Conservation (phyloP, 2,329 filamentous ascomycete genomes). For the Thyridium curvatum region DNA sequence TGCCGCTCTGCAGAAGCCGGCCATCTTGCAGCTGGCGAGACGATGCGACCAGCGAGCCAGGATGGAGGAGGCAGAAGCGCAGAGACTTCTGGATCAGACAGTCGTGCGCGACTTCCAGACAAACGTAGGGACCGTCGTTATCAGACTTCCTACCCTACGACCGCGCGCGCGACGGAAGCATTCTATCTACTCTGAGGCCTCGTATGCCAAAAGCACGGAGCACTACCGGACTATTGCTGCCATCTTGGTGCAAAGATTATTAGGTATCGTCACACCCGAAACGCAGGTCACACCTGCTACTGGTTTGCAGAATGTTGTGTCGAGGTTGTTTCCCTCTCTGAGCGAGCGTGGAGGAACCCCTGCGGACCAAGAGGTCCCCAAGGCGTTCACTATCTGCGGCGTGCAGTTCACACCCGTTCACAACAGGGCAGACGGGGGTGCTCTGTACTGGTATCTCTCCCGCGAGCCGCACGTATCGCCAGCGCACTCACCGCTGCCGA, state of each 20-base stretch:
- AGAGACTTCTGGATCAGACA: conserved; percentile 39
- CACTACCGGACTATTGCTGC: conserved; percentile 38
- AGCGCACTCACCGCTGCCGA: conserved; percentile 27
- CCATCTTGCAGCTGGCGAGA: conserved; percentile 55
- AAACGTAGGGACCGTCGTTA: conserved; percentile 39
- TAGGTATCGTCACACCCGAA: conserved; percentile 45
- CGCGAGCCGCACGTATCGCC: conserved; percentile 38
- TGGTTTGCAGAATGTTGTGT: conserved; percentile 37
- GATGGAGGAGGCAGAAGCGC: conserved; percentile 43
- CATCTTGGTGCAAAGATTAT: conserved; percentile 38
- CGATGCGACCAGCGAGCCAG: conserved; percentile 38
- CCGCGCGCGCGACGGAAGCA: conserved; percentile 10
- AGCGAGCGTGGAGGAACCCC: not conserved
- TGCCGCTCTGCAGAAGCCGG: conserved; percentile 57
- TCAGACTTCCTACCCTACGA: conserved; percentile 34
- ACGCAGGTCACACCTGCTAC: conserved; percentile 31
- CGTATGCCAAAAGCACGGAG: conserved; percentile 18
- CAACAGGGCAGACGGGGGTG: conserved; percentile 5
- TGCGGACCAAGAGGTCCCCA: conserved; percentile 7
- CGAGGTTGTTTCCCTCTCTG: conserved; percentile 42
- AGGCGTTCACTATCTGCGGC: conserved; percentile 37
- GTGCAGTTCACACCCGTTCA: conserved; percentile 38
- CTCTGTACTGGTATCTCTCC: conserved; percentile 36
- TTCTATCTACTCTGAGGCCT: conserved; percentile 9
- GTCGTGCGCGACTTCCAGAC: conserved; percentile 31